Conservation (phyloP, 2,329 filamentous ascomycete genomes). For the Diaporthe vexans region DNA sequence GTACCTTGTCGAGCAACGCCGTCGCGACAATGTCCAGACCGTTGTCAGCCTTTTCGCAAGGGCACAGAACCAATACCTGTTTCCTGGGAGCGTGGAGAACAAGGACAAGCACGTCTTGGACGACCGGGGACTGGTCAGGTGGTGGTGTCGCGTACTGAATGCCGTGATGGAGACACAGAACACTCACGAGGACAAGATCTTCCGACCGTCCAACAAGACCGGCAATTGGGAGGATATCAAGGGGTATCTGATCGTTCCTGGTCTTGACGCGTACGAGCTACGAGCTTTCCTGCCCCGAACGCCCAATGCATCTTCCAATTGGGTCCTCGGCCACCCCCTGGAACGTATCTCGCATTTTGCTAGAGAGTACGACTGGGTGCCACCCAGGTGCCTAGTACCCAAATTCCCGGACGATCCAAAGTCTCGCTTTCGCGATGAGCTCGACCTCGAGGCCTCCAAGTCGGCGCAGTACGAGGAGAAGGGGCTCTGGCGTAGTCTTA, state of each 20-base stretch:
- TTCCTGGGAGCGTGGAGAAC: slow-evolving; percentile 91
- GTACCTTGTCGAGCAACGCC: slow-evolving; percentile 78
- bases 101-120: slow-evolving; percentile 89
- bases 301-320: slow-evolving; percentile 65
- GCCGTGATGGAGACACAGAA: slow-evolving; percentile 72
- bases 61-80: slow-evolving; percentile 93
- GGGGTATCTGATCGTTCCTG: slow-evolving; percentile 89
- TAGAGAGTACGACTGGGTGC: slow-evolving; percentile 71
- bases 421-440: slow-evolving; percentile 86
- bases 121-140: slow-evolving; percentile 89
- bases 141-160: slow-evolving; percentile 94
- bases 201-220: slow-evolving; percentile 37
- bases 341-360: slow-evolving; percentile 73
- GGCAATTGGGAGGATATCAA: slow-evolving; percentile 64
- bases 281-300: slow-evolving; percentile 80
- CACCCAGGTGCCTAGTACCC: slow-evolving; percentile 87
- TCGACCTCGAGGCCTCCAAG: slow-evolving; percentile 84
- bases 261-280: slow-evolving; percentile 85
- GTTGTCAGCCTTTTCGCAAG: slow-evolving; percentile 93
- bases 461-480: slow-evolving; percentile 66
- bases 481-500: slow-evolving; percentile 87
- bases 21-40: slow-evolving; percentile 75
- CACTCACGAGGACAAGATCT: slow-evolving; percentile 42
- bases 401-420: slow-evolving; percentile 97
- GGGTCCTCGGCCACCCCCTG: slow-evolving; percentile 81